Evolutionary conservation across 805 yeast species (phyloP).

Genomic region (Kluyveromyces siamensis): DNA sequence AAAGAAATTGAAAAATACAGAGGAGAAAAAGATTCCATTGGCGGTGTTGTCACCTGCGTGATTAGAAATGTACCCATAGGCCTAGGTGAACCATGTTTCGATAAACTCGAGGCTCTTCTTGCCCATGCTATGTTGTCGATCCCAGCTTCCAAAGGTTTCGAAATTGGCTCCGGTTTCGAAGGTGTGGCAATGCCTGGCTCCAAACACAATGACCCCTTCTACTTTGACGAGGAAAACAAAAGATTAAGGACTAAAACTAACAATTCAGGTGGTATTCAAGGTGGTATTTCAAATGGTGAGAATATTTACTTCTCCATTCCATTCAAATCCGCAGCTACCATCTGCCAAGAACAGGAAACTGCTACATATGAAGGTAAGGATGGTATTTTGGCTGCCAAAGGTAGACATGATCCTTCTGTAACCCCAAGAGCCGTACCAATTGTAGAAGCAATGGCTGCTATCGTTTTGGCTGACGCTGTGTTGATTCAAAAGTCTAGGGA

Average conservation of each 20-base stretch:
- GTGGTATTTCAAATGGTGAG: slow-evolving; percentile 97
- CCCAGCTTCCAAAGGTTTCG: slow-evolving; percentile 98
- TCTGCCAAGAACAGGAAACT: slow-evolving; percentile 85
- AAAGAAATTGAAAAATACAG: slow-evolving; percentile 79
- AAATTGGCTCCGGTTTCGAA: slow-evolving; percentile 90
- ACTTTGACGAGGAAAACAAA: slow-evolving; percentile 46
- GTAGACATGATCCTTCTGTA: slow-evolving; percentile 97
- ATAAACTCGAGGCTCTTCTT: slow-evolving; percentile 86
- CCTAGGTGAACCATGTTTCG: slow-evolving; percentile 97
- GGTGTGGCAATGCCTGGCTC: slow-evolving; percentile 92
- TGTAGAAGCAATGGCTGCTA: slow-evolving; percentile 97
- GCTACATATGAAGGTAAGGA: slow-evolving; percentile 79
- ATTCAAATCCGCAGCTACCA: slow-evolving; percentile 97
- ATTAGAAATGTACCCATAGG: slow-evolving; percentile 90
- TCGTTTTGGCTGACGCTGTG: slow-evolving; percentile 79
- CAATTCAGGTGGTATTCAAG: slow-evolving; percentile 95
- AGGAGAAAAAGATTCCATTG: slow-evolving; percentile 85
- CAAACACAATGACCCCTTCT: slow-evolving; percentile 84
- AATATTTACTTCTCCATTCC: slow-evolving; percentile 90
- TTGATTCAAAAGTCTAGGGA: slow-evolving; percentile 84
- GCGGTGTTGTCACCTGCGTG: slow-evolving; percentile 97
- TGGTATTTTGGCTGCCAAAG: slow-evolving; percentile 90
- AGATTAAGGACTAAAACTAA: slow-evolving; percentile 80
- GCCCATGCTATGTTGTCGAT: slow-evolving; percentile 98
- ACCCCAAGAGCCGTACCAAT: slow-evolving; percentile 98